Evolutionary conservation across 495 filamentous ascomycete genomes (phyloP).

Genomic region (Penicillium longicatenatum): DNA sequence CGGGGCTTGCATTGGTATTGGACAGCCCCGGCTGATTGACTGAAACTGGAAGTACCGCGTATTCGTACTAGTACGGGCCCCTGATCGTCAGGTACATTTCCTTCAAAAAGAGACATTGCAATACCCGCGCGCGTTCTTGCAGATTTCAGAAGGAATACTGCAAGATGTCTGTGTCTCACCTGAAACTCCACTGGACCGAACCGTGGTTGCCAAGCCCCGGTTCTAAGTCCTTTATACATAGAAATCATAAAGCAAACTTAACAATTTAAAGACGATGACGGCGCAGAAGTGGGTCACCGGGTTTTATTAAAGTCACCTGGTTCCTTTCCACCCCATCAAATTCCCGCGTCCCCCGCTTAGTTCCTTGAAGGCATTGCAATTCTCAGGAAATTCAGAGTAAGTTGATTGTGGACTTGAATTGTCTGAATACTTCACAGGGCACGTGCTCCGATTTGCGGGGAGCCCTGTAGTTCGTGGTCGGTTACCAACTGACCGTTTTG

Average conservation of each 20-base stretch:
- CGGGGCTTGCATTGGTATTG: not conserved
- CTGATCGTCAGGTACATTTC: constrained; percentile 26
- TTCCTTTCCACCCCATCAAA: constrained; percentile 10
- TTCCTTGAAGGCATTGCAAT: not conserved
- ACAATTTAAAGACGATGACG: constrained; percentile 13
- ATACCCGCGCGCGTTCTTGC: constrained; percentile 1
- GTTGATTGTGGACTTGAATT: not conserved
- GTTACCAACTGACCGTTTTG: constrained; percentile 9
- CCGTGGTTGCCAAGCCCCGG: not conserved
- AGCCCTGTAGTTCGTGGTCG: constrained; percentile 9
- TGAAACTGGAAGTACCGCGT: constrained; percentile 3
- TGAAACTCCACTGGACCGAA: not conserved
- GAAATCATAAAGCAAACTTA: not conserved
- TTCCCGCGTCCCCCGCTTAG: constrained; percentile 3
- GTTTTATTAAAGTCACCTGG: constrained; percentile 23
- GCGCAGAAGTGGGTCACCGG: constrained; percentile 17
- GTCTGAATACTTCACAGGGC: constrained; percentile 1
- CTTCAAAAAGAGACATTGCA: not conserved
- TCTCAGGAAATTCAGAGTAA: not conserved
- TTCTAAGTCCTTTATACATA: not conserved
- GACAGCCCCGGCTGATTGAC: not conserved
- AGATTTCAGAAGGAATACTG: not conserved
- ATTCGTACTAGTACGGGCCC: constrained; percentile 9
- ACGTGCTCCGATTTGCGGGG: constrained; percentile 15
- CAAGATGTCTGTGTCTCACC: not conserved